These are phyloP conservation scores for Annulohypoxylon bovei DNA, from an alignment of 495 filamentous ascomycete species.

Conservation along the genomic window DNA sequence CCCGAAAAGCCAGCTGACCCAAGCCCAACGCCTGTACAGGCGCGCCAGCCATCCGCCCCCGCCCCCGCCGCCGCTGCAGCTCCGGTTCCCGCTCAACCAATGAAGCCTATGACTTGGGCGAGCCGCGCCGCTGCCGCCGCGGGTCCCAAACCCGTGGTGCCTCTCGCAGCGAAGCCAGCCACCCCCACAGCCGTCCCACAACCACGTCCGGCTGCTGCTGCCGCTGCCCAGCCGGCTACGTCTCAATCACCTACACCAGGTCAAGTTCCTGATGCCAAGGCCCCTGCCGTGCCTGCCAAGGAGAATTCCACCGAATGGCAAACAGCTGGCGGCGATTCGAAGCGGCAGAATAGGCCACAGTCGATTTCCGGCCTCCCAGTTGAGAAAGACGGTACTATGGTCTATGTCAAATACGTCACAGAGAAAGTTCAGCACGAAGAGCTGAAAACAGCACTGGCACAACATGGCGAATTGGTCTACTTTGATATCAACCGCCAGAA, in stretches of 20 bases:
- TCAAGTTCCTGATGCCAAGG: slow-evolving; percentile 35
- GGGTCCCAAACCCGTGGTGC: slow-evolving; percentile 57
- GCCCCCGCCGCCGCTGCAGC: slow-evolving; percentile 48
- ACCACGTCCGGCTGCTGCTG: slow-evolving; percentile 35
- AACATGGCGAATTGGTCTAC: slow-evolving; percentile 82
- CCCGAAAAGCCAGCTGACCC: slow-evolving; percentile 69
- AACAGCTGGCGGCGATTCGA: slow-evolving; percentile 82
- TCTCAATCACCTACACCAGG: slow-evolving; percentile 44
- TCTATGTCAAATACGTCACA: slow-evolving; percentile 93
- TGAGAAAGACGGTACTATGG: slow-evolving; percentile 76
- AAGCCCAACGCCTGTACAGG: slow-evolving; percentile 64
- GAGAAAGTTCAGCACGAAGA: slow-evolving; percentile 79
- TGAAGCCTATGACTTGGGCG: slow-evolving; percentile 89
- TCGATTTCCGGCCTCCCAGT: slow-evolving; percentile 57
- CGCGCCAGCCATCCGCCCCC: slow-evolving; percentile 57
- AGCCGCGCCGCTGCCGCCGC: slow-evolving; percentile 69
- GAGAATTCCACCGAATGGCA: slow-evolving; percentile 74
- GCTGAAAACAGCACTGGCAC: slow-evolving; percentile 70
- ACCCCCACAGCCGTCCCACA: slow-evolving; percentile 52
- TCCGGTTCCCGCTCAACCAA: slow-evolving; percentile 49
- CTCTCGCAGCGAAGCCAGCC: slow-evolving; percentile 57
- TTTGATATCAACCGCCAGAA: slow-evolving; percentile 90
- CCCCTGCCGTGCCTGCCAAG: slow-evolving; percentile 49
- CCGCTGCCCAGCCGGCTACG: slow-evolving; percentile 23
- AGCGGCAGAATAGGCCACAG: slow-evolving; percentile 76